phyloP scores from a whole-genome alignment of 2,329 filamentous ascomycete species.

The Paradendryphiella salina region DNA sequence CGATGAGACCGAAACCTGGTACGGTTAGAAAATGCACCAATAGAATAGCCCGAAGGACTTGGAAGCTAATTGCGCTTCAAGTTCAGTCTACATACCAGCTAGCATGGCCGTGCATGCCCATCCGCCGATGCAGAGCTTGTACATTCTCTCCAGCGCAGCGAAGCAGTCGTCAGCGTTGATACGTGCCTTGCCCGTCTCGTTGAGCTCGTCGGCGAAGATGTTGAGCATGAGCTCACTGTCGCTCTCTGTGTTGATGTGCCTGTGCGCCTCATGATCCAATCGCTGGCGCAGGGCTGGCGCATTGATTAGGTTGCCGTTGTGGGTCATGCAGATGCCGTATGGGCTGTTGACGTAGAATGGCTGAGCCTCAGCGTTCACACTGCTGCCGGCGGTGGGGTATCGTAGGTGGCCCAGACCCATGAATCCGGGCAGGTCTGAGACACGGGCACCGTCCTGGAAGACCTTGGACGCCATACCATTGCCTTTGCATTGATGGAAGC shows the following conservation, averaged over 20 bases:
- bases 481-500: slow-evolving; percentile 87
- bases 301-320: slow-evolving; percentile 91
- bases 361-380: slow-evolving; percentile 81
- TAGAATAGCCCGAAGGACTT: background rate
- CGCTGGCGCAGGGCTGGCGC: slow-evolving; percentile 69
- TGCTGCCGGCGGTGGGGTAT: slow-evolving; percentile 88
- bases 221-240: slow-evolving; percentile 89
- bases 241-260: slow-evolving; percentile 88
- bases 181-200: slow-evolving; percentile 78
- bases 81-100: slow-evolving; percentile 56
- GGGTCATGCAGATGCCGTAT: slow-evolving; percentile 77
- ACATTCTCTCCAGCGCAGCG: slow-evolving; percentile 70
- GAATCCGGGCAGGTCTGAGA: slow-evolving; percentile 76
- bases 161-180: slow-evolving; percentile 80
- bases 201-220: slow-evolving; percentile 80
- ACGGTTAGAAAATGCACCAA: slow-evolving; percentile 16
- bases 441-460: slow-evolving; percentile 76
- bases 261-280: slow-evolving; percentile 76
- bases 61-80: background rate
- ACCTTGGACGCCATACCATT: slow-evolving; percentile 85
- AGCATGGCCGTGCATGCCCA: slow-evolving; percentile 84
- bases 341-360: slow-evolving; percentile 90
- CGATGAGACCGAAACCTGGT: slow-evolving; percentile 73
- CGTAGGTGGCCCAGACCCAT: slow-evolving; percentile 86
- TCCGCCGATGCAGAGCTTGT: slow-evolving; percentile 71